phyloP scores from a whole-genome alignment of 768 basidiomycete species.

The Tricholoma bakamatsutake region DNA sequence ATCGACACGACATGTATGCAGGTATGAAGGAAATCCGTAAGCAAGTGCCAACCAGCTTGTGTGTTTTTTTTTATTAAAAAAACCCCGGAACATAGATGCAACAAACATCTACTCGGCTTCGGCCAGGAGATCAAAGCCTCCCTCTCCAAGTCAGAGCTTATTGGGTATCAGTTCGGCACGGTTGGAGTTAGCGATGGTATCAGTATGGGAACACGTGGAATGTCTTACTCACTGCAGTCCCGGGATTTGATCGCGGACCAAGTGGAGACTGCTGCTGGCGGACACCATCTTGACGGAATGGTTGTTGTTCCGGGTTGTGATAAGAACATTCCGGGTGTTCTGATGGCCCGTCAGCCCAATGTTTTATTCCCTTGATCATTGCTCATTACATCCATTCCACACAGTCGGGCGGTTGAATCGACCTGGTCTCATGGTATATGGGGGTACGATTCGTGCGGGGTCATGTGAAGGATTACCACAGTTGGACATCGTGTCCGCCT shows the following conservation, averaged over 20 bases:
- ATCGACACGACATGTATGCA: slow-evolving; percentile 25
- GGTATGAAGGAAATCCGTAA: slow-evolving; percentile 99
- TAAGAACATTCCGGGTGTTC: slow-evolving; percentile 99
- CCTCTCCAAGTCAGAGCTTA: slow-evolving; percentile 59
- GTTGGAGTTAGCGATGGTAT: slow-evolving; percentile 98
- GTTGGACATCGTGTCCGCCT: slow-evolving; percentile 94
- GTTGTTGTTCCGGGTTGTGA: slow-evolving; percentile 97
- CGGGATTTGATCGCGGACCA: slow-evolving; percentile 97
- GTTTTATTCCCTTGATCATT: slow-evolving; percentile 12
- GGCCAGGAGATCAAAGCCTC: slow-evolving; percentile 87
- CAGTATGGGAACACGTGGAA: slow-evolving; percentile 93
- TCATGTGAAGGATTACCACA: slow-evolving; percentile 84
- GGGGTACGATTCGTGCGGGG: slow-evolving; percentile 90
- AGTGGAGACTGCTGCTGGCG: slow-evolving; percentile 93
- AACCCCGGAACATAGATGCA: slow-evolving; percentile 58
- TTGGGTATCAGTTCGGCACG: slow-evolving; percentile 97
- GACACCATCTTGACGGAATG: slow-evolving; percentile 98
- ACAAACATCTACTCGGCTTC: slow-evolving; percentile 84
- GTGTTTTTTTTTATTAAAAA: neutral
- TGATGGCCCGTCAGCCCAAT: slow-evolving; percentile 78
- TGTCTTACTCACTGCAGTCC: slow-evolving; percentile 95
- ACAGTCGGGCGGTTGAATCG: slow-evolving; percentile 91
- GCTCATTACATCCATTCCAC: slow-evolving; percentile 13
- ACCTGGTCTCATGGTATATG: slow-evolving; percentile 96
- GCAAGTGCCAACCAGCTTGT: slow-evolving; percentile 17